A percentile compares a stretch with the other conserved stretches of the same genome.
Conservation (phyloP, 352 stramenopile species). For the Globisporangium camurandrum region DNA sequence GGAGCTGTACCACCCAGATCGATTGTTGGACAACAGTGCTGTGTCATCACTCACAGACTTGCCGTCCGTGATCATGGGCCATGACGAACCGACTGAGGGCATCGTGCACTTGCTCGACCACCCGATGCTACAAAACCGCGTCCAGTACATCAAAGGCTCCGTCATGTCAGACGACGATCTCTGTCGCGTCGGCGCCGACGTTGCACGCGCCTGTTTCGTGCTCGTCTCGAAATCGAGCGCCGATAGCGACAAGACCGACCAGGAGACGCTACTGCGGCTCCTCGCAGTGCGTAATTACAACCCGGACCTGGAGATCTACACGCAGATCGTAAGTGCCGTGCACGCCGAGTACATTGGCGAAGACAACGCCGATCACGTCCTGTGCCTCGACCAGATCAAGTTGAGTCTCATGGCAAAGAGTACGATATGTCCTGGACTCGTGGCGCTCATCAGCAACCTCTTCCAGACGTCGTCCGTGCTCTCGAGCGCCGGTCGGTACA, state of each 20-base stretch:
- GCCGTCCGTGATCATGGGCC: slow-evolving; percentile 47
- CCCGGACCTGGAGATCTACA: slow-evolving; percentile 45
- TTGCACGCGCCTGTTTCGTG: slow-evolving; percentile 46
- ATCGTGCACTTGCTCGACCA: slow-evolving; percentile 51
- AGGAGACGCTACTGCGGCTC: slow-evolving; percentile 46
- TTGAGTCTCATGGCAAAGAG: slow-evolving; percentile 56
- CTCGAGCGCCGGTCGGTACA: slow-evolving; percentile 15
- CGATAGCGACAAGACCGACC: slow-evolving; percentile 32
- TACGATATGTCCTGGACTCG: slow-evolving; percentile 48
- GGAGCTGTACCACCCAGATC: slow-evolving; percentile 58
- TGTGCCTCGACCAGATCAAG: slow-evolving; percentile 63
- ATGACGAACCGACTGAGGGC: slow-evolving; percentile 38
- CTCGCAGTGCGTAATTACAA: slow-evolving; percentile 62
- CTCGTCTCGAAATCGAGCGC: slow-evolving; percentile 37
- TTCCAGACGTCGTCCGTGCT: slow-evolving; percentile 40
- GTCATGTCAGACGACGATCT: slow-evolving; percentile 63
- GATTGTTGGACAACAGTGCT: slow-evolving; percentile 20
- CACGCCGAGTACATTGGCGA: slow-evolving; percentile 54
- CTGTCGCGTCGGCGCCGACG: slow-evolving; percentile 44
- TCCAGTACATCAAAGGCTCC: slow-evolving; percentile 59
- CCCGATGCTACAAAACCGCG: slow-evolving; percentile 45
- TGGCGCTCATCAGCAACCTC: slow-evolving; percentile 54
- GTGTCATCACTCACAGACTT: slow-evolving; percentile 30
- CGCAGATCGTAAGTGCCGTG: slow-evolving; percentile 46
- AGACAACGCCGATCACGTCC: slow-evolving; percentile 38